phyloP scores from a whole-genome alignment of 805 yeast genomes.

The Brettanomyces nanus region DNA sequence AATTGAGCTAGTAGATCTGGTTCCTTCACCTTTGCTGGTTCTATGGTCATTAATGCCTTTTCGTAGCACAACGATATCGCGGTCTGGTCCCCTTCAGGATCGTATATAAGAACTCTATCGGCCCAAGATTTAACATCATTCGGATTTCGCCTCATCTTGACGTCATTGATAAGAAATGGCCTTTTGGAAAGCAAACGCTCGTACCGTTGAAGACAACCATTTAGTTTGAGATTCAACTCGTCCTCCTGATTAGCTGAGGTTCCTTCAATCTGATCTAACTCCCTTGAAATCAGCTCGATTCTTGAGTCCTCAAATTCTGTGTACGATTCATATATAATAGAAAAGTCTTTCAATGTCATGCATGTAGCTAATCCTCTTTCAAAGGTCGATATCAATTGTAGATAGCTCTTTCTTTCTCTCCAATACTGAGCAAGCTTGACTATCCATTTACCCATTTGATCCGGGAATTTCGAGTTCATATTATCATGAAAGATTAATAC shows the following conservation, averaged over 20 bases:
- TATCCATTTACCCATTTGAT: conserved; percentile 45
- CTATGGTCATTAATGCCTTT: conserved; percentile 55
- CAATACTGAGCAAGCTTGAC: conserved; percentile 42
- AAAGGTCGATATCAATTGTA: conserved; percentile 34
- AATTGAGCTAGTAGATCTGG: conserved; percentile 41
- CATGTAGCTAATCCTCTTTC: conserved; percentile 41
- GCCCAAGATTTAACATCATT: conserved; percentile 66
- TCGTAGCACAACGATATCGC: conserved; percentile 51
- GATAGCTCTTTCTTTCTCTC: conserved; percentile 29
- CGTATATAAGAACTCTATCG: conserved; percentile 43
- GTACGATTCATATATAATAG: conserved; percentile 53
- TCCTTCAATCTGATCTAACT: conserved; percentile 12
- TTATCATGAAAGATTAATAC: conserved; percentile 21
- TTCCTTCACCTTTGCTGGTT: conserved; percentile 44
- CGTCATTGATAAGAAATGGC: conserved; percentile 54
- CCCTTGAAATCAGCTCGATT: conserved; percentile 27
- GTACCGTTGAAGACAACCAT: conserved; percentile 37
- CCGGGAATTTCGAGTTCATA: conserved; percentile 42
- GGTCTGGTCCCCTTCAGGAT: conserved; percentile 27
- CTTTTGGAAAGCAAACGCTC: conserved; percentile 52
- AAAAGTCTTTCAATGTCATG: conserved; percentile 51
- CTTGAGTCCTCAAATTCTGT: conserved; percentile 51
- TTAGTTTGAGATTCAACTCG: conserved; percentile 28
- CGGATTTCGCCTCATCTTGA: conserved; percentile 51
- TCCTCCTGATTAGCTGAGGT: conserved; percentile 11